These are phyloP conservation scores for Chrysosporium keratinophilum DNA, from an alignment of 2,329 filamentous ascomycete genomes.

Conservation along the genomic window DNA sequence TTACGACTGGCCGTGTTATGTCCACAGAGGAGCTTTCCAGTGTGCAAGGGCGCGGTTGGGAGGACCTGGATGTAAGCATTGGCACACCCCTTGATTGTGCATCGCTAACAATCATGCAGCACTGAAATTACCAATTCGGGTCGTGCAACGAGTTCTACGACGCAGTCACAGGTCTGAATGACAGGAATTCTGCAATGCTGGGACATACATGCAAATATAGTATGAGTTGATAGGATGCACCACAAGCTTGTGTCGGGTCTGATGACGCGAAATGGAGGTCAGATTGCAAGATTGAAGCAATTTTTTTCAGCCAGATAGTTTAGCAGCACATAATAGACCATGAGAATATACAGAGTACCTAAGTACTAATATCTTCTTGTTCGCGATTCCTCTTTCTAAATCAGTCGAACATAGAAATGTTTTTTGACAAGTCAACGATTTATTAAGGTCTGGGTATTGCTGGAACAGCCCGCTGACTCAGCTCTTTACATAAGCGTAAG, in stretches of 20 bases:
- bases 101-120: slow-evolving; percentile 1
- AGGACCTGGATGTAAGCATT: slow-evolving; percentile 41
- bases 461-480: background rate
- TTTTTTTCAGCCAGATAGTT: too few relatives aligned
- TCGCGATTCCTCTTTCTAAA: too few relatives aligned
- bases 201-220: background rate
- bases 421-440: background rate
- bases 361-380: too few relatives aligned
- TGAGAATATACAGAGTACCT: too few relatives aligned
- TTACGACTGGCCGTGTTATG: slow-evolving; percentile 79
- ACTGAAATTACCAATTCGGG: background rate
- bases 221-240: too few relatives aligned
- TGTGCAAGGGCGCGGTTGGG: slow-evolving; percentile 80
- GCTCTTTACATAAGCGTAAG: slow-evolving; percentile 8
- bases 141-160: background rate
- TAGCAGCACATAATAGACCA: too few relatives aligned
- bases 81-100: background rate
- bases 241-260: too few relatives aligned
- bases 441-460: background rate
- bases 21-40: slow-evolving; percentile 67
- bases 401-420: too few relatives aligned
- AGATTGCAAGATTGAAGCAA: too few relatives aligned
- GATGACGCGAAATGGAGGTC: too few relatives aligned
- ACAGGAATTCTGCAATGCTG: background rate
- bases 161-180: too few relatives aligned